These are phyloP conservation scores for Casuarina glauca DNA, from an alignment of 306 rosid species.

Conservation along the genomic window DNA sequence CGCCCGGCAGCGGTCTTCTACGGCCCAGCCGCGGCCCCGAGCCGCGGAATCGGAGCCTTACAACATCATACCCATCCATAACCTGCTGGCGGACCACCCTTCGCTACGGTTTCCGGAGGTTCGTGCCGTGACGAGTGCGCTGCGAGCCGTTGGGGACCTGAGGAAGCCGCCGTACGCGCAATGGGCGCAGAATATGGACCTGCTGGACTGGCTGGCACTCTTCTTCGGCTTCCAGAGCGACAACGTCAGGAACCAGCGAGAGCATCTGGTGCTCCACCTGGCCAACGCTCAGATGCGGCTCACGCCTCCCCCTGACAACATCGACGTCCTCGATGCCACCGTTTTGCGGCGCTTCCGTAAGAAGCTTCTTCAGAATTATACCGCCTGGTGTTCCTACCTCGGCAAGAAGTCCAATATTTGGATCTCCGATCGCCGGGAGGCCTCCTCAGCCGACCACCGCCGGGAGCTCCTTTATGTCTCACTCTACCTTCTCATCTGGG, in stretches of 20 bases:
- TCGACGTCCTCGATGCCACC: slow-evolving; percentile 61
- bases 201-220: slow-evolving; percentile 87
- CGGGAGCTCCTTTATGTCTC: slow-evolving; percentile 86
- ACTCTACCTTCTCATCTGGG: slow-evolving; percentile 82
- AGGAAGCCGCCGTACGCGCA: slow-evolving; percentile 64
- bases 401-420: slow-evolving; percentile 86
- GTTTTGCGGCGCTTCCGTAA: slow-evolving; percentile 77
- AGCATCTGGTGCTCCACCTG: slow-evolving; percentile 88
- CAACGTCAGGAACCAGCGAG: slow-evolving; percentile 95
- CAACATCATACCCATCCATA: slow-evolving; percentile 84
- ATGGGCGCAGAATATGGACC: slow-evolving; percentile 75
- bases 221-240: slow-evolving; percentile 84
- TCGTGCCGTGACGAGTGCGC: slow-evolving; percentile 75
- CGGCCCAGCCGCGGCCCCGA: neutral
- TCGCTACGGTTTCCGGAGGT: slow-evolving; percentile 86
- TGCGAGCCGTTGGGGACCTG: slow-evolving; percentile 68
- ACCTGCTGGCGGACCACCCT: slow-evolving; percentile 92
- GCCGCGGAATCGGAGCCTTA: slow-evolving; percentile 47
- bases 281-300: slow-evolving; percentile 98
- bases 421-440: slow-evolving; percentile 60
- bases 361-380: slow-evolving; percentile 76
- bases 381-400: slow-evolving; percentile 78
- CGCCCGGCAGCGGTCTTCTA: slow-evolving; percentile 38
- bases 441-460: slow-evolving; percentile 49
- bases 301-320: slow-evolving; percentile 87